Base-by-base conservation (phyloP, 1,284 basidiomycete species). In the Ustilago xerochloae region DNA sequence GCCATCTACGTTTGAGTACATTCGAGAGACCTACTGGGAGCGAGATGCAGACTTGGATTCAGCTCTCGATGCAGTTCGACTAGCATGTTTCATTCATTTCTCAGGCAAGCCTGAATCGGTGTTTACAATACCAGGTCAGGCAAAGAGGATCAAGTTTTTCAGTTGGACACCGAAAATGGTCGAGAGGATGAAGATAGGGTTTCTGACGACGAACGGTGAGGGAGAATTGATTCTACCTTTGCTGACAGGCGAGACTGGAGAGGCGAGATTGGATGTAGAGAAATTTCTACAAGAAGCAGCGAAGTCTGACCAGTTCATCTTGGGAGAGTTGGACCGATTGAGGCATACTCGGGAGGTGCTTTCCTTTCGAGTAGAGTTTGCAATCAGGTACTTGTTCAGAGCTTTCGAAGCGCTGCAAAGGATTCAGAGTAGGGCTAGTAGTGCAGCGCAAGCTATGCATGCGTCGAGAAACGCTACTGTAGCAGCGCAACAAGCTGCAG, bases 11-110 rank as follows among this genome's bases (percentile, higher is more conserved):
- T 72, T 78, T 36, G 76, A 78, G 33, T 70, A 73, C 41, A 58
- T 80, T 10, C 64, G 76, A 1, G 67, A 76, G 36, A 60, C 74
- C 3, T 80, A 64, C 48, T 80, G 78, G 78, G 76, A 80, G 47
- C 48, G 61, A 13, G 70, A 78, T 32, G 63, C 78, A 10, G 70
- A 73, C 32, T 67, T 68, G 15, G 78, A 80, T 15, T 60, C 64
- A 16, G 53, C 75, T 0, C 60, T 74, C 12, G 76, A 80, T n/a
- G 63, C 61, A 2, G 60, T 80, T 0, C 70, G 66, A 10, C 56
- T 80, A 18, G 68, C 70, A 6, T 76, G 49, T 32, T 66, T 76
- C 41, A 52, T 75, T 26, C 78, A 80, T 55, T 75, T 78, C 43
- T 59, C 64, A 1, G 62, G 71, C 38, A 70, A 73, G n/a, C 65